Base-by-base conservation (phyloP, 108 stramenopile genomes). In the Ochromonas danica region DNA sequence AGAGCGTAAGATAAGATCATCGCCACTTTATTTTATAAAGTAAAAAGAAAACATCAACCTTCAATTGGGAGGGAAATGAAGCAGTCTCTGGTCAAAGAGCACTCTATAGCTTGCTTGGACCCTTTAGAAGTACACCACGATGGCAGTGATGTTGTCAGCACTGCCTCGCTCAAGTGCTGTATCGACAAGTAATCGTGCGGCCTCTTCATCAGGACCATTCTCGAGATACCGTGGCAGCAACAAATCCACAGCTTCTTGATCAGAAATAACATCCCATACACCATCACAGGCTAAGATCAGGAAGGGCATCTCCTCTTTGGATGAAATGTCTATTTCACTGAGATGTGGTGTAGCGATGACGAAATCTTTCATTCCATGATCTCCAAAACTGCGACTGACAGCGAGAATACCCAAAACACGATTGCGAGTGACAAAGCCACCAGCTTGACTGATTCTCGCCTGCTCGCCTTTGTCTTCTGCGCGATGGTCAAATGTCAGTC, bases 361-460 rank as follows among this genome's bases (percentile, higher is more conserved):
- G 31, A 35, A 67, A 36, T 67, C 63, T 36, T 67, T 67, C 82
- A 88, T 77, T 28, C 85, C 83, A 42, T 83, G 84, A 74, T 89
- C 88, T 0, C 89, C 89, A 43, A 89, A 89, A 62, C 75, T 62
- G 1, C 89, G 80, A 30, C 88, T 36, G 10, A 89, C 89, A n/a
- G 88, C 88, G 27, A 89, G 86, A 38, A 86, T 79, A 22, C 89
- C 89, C 2, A 89, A 77, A 10, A 89, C 89, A n/a, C 89, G 87
- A 33, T 81, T 82, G 31, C 79, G 42, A 33, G 89, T 41, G 39
- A 89, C 81, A 61, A 89, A 89, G 38, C 89, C 89, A 0, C 88
- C 88, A 0, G 87, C 87, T 1, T 40, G 79, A 61, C 80, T 71
- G 6, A 89, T 80, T 28, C 89, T 81, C 61, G 72, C 67, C 82